These are phyloP conservation scores for Chytridium lagenaria DNA, from an alignment of 371 early-diverging fungal species.

Conservation along the genomic window DNA sequence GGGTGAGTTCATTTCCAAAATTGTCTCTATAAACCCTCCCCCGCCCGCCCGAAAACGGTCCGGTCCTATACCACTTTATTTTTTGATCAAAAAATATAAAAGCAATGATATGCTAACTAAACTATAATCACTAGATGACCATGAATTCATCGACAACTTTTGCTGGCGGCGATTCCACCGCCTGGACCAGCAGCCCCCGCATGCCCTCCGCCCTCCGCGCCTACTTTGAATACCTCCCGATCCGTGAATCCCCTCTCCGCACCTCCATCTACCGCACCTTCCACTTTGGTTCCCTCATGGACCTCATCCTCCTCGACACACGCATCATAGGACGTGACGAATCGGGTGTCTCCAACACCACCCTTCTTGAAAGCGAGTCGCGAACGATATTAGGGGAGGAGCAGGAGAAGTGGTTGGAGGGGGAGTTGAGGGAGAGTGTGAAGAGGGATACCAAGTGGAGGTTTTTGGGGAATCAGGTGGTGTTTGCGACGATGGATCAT, in stretches of 20 bases:
- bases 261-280: conserved; percentile 46
- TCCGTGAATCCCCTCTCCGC: conserved; percentile 29
- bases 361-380: conserved; percentile 2
- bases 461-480: conserved; percentile 51
- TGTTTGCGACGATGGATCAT: conserved; percentile 38
- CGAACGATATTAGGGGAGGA: conserved; percentile 42
- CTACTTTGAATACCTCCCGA: conserved; percentile 52
- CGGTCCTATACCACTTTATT: not conserved
- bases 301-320: conserved; percentile 53
- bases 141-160: conserved; percentile 46
- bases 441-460: conserved; percentile 42
- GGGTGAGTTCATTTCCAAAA: conserved; percentile 40
- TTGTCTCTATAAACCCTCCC: too few species aligned
- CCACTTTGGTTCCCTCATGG: conserved; percentile 45
- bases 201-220: conserved; percentile 41
- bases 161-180: conserved; percentile 1
- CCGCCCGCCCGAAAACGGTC: too few species aligned
- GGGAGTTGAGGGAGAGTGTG: conserved; percentile 27
- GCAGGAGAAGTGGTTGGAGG: conserved; percentile 48
- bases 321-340: conserved; percentile 45
- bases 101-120: too few species aligned
- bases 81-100: not conserved
- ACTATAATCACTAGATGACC: conserved; percentile 33
- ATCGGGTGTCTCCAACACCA: conserved; percentile 22
- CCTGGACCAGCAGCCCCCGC: conserved; percentile 24